Percentiles rank a stretch among this genome's conserved stretches.
Evolutionary conservation across 192 early-diverging fungal species (phyloP).

Genomic region (Backusella morwellensis): DNA sequence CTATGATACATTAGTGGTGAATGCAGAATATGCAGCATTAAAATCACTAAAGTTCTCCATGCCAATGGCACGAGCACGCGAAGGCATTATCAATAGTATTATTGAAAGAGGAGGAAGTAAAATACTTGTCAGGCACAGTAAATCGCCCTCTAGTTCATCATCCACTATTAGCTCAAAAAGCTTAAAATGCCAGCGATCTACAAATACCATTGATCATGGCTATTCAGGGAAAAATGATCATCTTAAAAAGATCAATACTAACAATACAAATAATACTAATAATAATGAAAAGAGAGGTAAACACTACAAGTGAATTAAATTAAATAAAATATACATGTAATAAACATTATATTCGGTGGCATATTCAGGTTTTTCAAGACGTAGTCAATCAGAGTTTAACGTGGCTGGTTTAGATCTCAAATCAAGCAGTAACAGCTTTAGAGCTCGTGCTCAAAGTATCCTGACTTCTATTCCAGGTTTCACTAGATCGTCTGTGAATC

Average conservation of each 20-base stretch:
- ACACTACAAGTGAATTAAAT: neutral
- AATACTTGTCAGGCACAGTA: conserved; percentile 1
- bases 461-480: conserved; percentile 23
- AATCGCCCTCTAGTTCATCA: neutral
- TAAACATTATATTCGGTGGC: neutral
- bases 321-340: neutral
- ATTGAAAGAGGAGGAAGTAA: conserved; percentile 38
- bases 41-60: conserved; percentile 49
- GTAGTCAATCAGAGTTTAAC: conserved; percentile 23
- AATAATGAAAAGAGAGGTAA: neutral
- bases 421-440: conserved; percentile 5
- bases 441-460: conserved; percentile 22
- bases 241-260: neutral
- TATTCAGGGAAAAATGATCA: neutral
- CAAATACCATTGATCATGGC: neutral
- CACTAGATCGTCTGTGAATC: neutral
- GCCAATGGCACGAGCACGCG: conserved; percentile 47
- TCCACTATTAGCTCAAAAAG: neutral
- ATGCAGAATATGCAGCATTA: conserved; percentile 55
- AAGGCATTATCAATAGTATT: conserved; percentile 44
- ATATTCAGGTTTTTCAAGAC: conserved; percentile 7
- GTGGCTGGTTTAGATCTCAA: neutral
- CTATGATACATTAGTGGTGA: conserved; percentile 41
- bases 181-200: neutral
- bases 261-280: neutral